phyloP scores from a whole-genome alignment of 768 basidiomycete genomes.

The Gymnopilus junonius region DNA sequence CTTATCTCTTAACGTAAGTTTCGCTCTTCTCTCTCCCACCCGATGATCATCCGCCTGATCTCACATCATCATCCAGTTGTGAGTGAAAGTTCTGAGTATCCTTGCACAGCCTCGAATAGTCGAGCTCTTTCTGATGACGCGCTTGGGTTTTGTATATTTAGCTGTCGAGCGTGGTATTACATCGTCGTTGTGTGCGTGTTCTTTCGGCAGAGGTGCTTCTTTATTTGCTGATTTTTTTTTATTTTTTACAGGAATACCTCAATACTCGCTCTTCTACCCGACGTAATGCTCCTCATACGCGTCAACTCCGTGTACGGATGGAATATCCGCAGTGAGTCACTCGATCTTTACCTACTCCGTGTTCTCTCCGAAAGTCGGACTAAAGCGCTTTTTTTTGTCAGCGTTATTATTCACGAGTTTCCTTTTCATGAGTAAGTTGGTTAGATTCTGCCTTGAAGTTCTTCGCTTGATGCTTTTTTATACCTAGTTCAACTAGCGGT shows the following conservation, averaged over 20 bases:
- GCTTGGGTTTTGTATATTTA: not conserved
- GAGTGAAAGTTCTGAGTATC: not conserved
- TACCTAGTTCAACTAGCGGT: constrained; percentile 21
- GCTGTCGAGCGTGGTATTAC: constrained; percentile 26
- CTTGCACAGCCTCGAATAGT: not conserved
- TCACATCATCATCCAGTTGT: constrained; percentile 15
- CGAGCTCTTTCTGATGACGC: not conserved
- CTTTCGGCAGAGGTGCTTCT: not conserved
- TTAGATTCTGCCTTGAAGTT: not conserved
- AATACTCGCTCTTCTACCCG: constrained; percentile 22
- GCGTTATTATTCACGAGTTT: constrained; percentile 16
- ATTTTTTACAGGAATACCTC: constrained; percentile 16
- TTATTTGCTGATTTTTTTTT: not conserved
- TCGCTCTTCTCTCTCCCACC: not conserved
- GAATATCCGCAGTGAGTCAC: constrained; percentile 15
- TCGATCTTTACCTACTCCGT: not conserved
- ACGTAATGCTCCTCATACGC: constrained; percentile 25
- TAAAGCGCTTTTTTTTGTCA: not conserved
- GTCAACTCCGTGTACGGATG: constrained; percentile 26
- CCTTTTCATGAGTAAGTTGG: constrained; percentile 19
- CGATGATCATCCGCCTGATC: not conserved
- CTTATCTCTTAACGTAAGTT: constrained; percentile 19
- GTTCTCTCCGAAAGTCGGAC: not conserved
- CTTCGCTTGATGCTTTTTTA: not conserved
- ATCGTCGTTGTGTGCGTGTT: constrained; percentile 24